Conservation (phyloP, 331 rosid genomes). For the Ulmus americana region DNA sequence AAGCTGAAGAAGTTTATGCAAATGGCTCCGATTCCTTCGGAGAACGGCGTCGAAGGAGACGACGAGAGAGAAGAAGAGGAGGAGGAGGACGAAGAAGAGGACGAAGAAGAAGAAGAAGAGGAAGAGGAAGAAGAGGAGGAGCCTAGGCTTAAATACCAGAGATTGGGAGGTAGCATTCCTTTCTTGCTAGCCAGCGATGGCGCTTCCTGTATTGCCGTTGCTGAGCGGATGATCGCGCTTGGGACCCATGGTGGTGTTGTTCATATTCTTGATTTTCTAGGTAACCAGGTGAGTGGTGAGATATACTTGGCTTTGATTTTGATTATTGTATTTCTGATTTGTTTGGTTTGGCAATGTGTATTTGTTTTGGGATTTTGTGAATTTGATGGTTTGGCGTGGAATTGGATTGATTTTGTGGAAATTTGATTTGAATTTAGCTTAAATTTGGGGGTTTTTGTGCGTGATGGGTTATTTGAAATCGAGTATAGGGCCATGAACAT, state of each 20-base stretch:
- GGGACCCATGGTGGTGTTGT: conserved; percentile 92
- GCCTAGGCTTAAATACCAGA: conserved; percentile 97
- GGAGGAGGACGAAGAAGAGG: conserved; percentile 43
- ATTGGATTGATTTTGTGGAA: conserved; percentile 9
- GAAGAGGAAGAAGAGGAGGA: conserved; percentile 69
- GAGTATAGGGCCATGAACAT: background rate
- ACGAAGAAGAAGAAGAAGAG: conserved; percentile 38
- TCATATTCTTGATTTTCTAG: conserved; percentile 92
- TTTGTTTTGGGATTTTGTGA: background rate
- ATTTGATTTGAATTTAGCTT: conserved; percentile 9
- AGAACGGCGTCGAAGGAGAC: conserved; percentile 84
- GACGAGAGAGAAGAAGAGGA: conserved; percentile 74
- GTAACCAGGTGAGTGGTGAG: conserved; percentile 69
- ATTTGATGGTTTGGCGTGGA: background rate
- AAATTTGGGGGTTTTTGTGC: background rate
- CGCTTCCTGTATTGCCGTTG: conserved; percentile 78
- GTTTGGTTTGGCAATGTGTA: background rate
- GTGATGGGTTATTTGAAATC: background rate
- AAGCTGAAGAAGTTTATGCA: conserved; percentile 37
- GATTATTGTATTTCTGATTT: background rate
- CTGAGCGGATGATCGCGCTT: conserved; percentile 94
- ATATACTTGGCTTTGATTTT: background rate
- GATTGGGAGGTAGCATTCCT: conserved; percentile 97
- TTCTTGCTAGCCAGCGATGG: conserved; percentile 65
- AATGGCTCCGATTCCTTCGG: conserved; percentile 81